Evolutionary conservation across 371 early-diverging fungal genomes (phyloP).

Genomic region (Mucor piriformis): DNA sequence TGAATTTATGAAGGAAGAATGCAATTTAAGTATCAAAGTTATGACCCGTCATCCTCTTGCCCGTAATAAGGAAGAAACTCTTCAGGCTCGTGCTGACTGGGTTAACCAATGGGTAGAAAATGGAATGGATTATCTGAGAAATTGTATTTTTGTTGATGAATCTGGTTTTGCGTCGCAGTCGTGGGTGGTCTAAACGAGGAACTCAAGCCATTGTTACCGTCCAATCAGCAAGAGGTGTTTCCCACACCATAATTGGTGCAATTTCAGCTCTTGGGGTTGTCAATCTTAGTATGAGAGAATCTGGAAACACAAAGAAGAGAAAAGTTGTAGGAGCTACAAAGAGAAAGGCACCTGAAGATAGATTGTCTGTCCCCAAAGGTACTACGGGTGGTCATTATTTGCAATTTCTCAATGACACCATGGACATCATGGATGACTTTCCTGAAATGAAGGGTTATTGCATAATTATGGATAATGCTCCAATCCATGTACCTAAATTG

Average conservation of each 20-base stretch:
- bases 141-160: conserved; percentile 23
- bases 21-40: conserved; percentile 15
- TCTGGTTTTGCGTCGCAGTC: conserved; percentile 12
- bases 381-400: conserved; percentile 22
- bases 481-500: not conserved
- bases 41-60: conserved; percentile 4
- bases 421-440: conserved; percentile 19
- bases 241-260: conserved; percentile 12
- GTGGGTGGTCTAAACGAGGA: conserved; percentile 8
- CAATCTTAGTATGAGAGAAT: conserved; percentile 9
- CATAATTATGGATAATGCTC: conserved; percentile 15
- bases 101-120: conserved; percentile 3
- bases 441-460: conserved; percentile 12
- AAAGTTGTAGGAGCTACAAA: conserved; percentile 12
- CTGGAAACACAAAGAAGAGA: conserved; percentile 7
- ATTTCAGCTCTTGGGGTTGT: conserved; percentile 12
- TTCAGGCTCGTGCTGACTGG: not conserved
- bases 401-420: conserved; percentile 19
- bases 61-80: conserved; percentile 1
- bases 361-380: conserved; percentile 11
- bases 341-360: conserved; percentile 12
- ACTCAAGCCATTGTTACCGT: not conserved
- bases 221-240: conserved; percentile 12
- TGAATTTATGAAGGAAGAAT: conserved; percentile 23
- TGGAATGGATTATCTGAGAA: conserved; percentile 8